Evolutionary conservation across 176 grass and related monocot species (phyloP), one percentile per base, ranked within the genome.

Genomic region (Oryza meridionalis): DNA sequence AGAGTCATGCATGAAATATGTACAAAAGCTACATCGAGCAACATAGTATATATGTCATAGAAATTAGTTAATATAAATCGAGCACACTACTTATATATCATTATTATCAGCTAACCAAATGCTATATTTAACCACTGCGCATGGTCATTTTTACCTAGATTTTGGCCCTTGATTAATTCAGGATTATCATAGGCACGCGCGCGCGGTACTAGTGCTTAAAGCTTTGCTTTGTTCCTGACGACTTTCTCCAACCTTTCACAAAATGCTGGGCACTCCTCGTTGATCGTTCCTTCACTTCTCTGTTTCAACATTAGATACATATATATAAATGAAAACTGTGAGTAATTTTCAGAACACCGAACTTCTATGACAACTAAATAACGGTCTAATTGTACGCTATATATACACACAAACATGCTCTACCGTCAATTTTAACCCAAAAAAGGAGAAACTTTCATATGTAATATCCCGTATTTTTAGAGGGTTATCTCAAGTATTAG

Each of bases 211-310:
- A 5, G 1, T 59, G 9, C 38, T 19, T 82, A 33, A 12, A 24
- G 3, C n/a, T 29, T n/a, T 7, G 84, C 74, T 55, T 74, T 90
- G 49, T 82, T 78, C 68, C 44, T 69, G 74, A 90, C 9, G 27
- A 61, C 22, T 58, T 46, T 83, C 62, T 86, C 88, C 69, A 90
- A 11, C 49, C 73, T 51, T 8, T 83, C 37, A 29, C 88, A 90
- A 37, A 86, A 90, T 63, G 24, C 27, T 7, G 74, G 75, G 16
- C 74, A 78, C 45, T 69, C 59, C 69, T 72, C 67, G 8, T 58
- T 59, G 35, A 86, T 83, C 16, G 68, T 90, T 42, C 61, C 65
- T 83, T 50, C 62, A 37, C 59, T 83, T 86, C 74, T 86, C 88
- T 90, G 74, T 73, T 55, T 45, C 79, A 86, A 10, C 25, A 49